These are phyloP conservation scores for Flaveria ramosissima DNA, from an alignment of 129 eudicot species.

Conservation along the genomic window DNA sequence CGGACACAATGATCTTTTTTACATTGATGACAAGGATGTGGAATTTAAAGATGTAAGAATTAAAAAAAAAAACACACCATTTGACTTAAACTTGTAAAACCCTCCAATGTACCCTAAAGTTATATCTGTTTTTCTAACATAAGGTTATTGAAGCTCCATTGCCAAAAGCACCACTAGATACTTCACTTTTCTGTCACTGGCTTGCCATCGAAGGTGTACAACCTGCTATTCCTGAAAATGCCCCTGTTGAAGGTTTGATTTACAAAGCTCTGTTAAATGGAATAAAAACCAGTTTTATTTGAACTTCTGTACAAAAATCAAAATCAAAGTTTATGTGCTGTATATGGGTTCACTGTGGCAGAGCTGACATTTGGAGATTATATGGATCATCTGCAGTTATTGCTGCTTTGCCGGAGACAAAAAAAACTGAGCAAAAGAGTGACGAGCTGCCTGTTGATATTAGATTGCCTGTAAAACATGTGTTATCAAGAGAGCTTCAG, in stretches of 20 bases:
- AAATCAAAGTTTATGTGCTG: slow-evolving; percentile 14
- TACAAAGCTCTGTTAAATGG: neutral
- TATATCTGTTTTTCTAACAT: slow-evolving; percentile 12
- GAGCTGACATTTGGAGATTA: slow-evolving; percentile 41
- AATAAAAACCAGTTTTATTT: neutral
- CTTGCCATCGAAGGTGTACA: slow-evolving; percentile 77
- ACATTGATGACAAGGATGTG: slow-evolving; percentile 66
- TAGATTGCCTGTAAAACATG: slow-evolving; percentile 69
- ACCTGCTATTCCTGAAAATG: slow-evolving; percentile 80
- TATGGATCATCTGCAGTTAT: slow-evolving; percentile 53
- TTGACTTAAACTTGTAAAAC: neutral
- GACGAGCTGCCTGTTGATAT: slow-evolving; percentile 61
- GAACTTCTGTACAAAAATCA: neutral
- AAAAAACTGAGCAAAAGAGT: slow-evolving; percentile 51
- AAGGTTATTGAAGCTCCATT: slow-evolving; percentile 79
- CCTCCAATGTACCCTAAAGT: slow-evolving; percentile 12
- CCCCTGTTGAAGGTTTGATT: slow-evolving; percentile 63
- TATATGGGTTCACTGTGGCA: slow-evolving; percentile 28
- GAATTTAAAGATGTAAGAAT: slow-evolving; percentile 69
- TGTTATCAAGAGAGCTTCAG: slow-evolving; percentile 85
- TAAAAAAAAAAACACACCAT: slow-evolving; percentile 26
- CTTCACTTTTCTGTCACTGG: slow-evolving; percentile 67
- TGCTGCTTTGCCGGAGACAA: slow-evolving; percentile 49
- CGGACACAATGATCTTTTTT: slow-evolving; percentile 71
- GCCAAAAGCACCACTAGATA: slow-evolving; percentile 77